A percentile compares a stretch with the other conserved stretches of the same genome.
Evolutionary conservation across 805 yeast genomes (phyloP).

Genomic region (Tetrapisispora taiwanensis): DNA sequence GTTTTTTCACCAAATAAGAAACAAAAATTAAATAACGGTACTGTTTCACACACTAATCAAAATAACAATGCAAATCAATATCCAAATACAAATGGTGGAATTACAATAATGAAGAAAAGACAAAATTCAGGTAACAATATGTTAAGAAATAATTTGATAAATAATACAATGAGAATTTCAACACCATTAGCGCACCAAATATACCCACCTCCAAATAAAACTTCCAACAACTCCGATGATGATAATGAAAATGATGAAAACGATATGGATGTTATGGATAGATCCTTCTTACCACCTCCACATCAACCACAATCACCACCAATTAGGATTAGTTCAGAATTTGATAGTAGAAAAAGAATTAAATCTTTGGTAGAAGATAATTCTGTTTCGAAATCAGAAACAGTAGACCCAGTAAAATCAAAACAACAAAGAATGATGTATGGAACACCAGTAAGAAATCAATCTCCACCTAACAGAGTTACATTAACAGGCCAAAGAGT

Average conservation of each 20-base stretch:
- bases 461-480: slow-evolving; percentile 23
- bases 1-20: slow-evolving; percentile 19
- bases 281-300: slow-evolving; percentile 31
- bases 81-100: slow-evolving; percentile 8
- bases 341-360: slow-evolving; percentile 25
- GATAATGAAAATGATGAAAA: slow-evolving; percentile 14
- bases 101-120: slow-evolving; percentile 19
- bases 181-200: slow-evolving; percentile 35
- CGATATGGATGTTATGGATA: slow-evolving; percentile 24
- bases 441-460: slow-evolving; percentile 24
- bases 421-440: slow-evolving; percentile 27
- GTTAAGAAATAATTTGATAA: slow-evolving; percentile 4
- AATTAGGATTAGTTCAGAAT: slow-evolving; percentile 29
- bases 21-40: slow-evolving; percentile 17
- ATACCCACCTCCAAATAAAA: slow-evolving; percentile 24
- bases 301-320: slow-evolving; percentile 31
- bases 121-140: slow-evolving; percentile 10
- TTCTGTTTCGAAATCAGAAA: slow-evolving; percentile 30
- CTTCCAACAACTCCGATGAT: slow-evolving; percentile 21
- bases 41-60: not conserved
- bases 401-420: slow-evolving; percentile 31
- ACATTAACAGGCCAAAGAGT: slow-evolving; percentile 18
- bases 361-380: slow-evolving; percentile 26
- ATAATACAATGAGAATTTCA: slow-evolving; percentile 24
- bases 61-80: not conserved